Conservation (phyloP, 176 grass and related monocot species). For the Carex littledalei region DNA sequence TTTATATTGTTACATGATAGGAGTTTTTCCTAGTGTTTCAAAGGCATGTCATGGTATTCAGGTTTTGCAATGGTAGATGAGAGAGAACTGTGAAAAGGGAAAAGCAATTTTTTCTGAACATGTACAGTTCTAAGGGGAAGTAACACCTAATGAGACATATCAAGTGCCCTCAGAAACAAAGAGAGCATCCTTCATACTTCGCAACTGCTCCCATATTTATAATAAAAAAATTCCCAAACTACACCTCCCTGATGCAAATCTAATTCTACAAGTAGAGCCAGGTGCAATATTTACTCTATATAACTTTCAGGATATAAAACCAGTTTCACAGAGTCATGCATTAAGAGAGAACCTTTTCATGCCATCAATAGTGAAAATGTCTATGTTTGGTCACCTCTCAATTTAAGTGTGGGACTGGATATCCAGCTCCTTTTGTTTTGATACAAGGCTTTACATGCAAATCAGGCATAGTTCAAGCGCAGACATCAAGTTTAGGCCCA, state of each 20-base stretch:
- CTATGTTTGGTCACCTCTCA: not conserved
- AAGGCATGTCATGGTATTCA: not conserved
- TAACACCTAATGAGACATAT: not conserved
- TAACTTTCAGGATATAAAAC: not conserved
- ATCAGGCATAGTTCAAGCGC: not conserved
- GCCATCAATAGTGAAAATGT: not conserved
- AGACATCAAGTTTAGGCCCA: not conserved
- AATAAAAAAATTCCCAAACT: not conserved
- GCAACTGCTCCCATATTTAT: not conserved
- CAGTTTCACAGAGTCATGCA: not conserved
- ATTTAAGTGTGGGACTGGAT: not conserved
- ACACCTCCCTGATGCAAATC: not conserved
- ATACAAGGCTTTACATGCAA: not conserved
- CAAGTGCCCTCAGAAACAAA: not conserved
- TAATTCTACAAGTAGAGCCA: not conserved
- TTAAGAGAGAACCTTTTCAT: not conserved
- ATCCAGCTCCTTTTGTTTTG: not conserved
- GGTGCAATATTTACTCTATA: not conserved
- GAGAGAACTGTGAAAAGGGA: not conserved
- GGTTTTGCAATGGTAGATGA: not conserved
- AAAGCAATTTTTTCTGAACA: not conserved
- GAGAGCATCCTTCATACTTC: not conserved
- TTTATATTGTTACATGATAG: not conserved
- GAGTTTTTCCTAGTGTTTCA: not conserved
- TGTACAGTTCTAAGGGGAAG: not conserved